These are phyloP conservation scores for Fusarium tuaranense DNA, from an alignment of 2,329 filamentous ascomycete species.

Conservation along the genomic window DNA sequence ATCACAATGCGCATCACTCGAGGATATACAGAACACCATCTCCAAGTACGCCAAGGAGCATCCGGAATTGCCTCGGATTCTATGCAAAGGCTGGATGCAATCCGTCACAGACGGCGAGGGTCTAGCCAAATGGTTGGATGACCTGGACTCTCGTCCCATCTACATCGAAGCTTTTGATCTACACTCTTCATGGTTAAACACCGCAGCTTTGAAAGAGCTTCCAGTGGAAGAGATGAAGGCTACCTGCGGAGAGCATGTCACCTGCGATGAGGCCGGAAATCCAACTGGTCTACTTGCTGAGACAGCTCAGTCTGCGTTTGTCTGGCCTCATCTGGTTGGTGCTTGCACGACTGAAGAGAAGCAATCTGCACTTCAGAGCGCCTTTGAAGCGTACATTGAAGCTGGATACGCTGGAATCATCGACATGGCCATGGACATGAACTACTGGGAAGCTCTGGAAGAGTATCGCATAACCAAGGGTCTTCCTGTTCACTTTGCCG, in stretches of 20 bases:
- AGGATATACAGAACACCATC: slow-evolving; percentile 58
- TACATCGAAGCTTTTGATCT: slow-evolving; percentile 64
- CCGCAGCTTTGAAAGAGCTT: slow-evolving; percentile 59
- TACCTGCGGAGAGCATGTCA: slow-evolving; percentile 58
- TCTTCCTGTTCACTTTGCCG: slow-evolving; percentile 57
- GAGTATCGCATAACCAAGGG: slow-evolving; percentile 48
- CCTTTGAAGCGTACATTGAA: slow-evolving; percentile 57
- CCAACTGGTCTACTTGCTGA: slow-evolving; percentile 60
- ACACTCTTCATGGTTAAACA: slow-evolving; percentile 64
- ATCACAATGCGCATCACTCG: slow-evolving; percentile 54
- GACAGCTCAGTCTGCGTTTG: slow-evolving; percentile 56
- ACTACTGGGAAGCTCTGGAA: slow-evolving; percentile 57
- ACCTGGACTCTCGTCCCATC: slow-evolving; percentile 61
- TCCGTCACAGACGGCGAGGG: slow-evolving; percentile 50
- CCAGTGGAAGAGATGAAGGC: slow-evolving; percentile 54
- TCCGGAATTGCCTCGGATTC: slow-evolving; percentile 56
- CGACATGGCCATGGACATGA: slow-evolving; percentile 67
- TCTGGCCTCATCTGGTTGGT: slow-evolving; percentile 61
- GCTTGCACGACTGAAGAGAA: slow-evolving; percentile 56
- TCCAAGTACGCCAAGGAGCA: slow-evolving; percentile 54
- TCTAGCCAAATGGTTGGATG: slow-evolving; percentile 55
- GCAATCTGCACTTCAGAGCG: slow-evolving; percentile 54
- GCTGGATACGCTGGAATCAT: slow-evolving; percentile 62
- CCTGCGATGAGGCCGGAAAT: slow-evolving; percentile 56
- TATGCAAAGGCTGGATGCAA: slow-evolving; percentile 64